These are phyloP conservation scores for Uronychia setigera DNA, from an alignment of 73 alveolate species.

Conservation along the genomic window DNA sequence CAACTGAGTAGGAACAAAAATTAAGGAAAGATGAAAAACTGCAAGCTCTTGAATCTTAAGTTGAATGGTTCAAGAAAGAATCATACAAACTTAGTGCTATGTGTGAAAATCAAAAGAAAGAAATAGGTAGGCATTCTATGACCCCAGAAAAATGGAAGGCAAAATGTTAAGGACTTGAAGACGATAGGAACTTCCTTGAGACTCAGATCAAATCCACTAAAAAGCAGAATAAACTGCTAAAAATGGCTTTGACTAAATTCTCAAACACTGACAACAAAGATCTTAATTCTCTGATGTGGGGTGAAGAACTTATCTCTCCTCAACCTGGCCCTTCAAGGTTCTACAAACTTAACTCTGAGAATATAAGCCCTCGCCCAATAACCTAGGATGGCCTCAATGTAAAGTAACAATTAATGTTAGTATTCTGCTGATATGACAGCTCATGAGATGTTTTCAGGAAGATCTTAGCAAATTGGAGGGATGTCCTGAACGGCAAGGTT, in stretches of 20 bases:
- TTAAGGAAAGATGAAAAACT: constrained; percentile 27
- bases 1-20: constrained; percentile 43
- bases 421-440: neutral
- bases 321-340: neutral
- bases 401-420: neutral
- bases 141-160: constrained; percentile 12
- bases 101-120: constrained; percentile 17
- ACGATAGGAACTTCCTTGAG: constrained; percentile 42
- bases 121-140: constrained; percentile 8
- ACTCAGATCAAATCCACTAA: constrained; percentile 41
- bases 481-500: neutral
- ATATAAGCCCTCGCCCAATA: neutral
- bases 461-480: neutral
- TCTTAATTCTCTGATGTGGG: neutral
- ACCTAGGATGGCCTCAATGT: neutral
- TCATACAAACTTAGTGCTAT: constrained; percentile 13
- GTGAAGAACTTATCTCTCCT: neutral
- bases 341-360: neutral
- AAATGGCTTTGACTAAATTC: constrained; percentile 39
- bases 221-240: constrained; percentile 34
- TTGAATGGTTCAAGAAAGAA: constrained; percentile 1
- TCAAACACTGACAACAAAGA: neutral
- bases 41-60: constrained; percentile 10
- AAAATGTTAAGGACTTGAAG: constrained; percentile 20
- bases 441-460: neutral